These are phyloP conservation scores for Udeniomyces megalosporus DNA, from an alignment of 768 basidiomycete species.

Conservation along the genomic window DNA sequence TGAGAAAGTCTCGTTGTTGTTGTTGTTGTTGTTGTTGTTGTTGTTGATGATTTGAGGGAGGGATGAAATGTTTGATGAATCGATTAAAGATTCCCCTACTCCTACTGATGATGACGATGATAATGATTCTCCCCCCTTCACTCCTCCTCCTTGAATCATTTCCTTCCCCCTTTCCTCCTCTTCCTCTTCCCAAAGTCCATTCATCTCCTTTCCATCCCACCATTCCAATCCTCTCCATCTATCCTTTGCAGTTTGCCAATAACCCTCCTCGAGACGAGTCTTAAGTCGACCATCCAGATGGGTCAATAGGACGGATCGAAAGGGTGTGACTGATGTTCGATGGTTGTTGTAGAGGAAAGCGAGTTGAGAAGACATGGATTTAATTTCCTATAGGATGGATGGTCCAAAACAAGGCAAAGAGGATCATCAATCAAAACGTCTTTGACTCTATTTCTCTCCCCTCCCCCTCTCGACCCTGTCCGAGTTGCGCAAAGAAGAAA, in stretches of 20 bases:
- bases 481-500: not conserved
- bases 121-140: not conserved
- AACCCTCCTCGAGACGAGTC: conserved; percentile 49
- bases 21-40: not conserved
- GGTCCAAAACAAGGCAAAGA: not conserved
- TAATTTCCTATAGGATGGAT: conserved; percentile 51
- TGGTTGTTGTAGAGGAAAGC: conserved; percentile 85
- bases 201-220: conserved; percentile 46
- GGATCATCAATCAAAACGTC: not conserved
- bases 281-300: conserved; percentile 58
- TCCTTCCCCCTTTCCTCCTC: not conserved
- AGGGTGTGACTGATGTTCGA: conserved; percentile 51
- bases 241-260: conserved; percentile 37
- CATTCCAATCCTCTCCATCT: conserved; percentile 71
- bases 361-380: conserved; percentile 73
- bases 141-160: not conserved
- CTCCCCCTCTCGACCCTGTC: too few relatives aligned
- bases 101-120: not conserved
- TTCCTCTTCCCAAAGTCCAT: conserved; percentile 17
- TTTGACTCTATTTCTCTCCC: too few relatives aligned
- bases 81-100: too few relatives aligned
- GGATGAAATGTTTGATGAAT: too few relatives aligned
- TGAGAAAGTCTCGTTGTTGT: too few relatives aligned
- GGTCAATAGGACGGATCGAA: conserved; percentile 58
- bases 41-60: not conserved